Conservation (phyloP, 495 filamentous ascomycete genomes). For the Aspergillus avenaceus region DNA sequence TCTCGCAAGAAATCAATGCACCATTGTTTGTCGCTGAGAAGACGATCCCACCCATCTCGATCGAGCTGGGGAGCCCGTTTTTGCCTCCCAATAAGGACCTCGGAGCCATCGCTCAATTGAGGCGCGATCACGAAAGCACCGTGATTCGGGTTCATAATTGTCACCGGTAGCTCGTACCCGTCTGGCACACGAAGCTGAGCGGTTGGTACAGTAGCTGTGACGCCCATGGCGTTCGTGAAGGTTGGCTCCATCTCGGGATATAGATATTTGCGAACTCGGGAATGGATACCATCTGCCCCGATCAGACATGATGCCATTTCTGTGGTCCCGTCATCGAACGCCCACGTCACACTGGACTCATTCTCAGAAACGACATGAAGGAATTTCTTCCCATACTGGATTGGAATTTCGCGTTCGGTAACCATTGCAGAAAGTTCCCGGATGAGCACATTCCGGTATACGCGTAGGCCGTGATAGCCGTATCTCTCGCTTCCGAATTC, state of each 20-base stretch:
- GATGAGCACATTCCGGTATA: slow-evolving; percentile 46
- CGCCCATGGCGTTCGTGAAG: slow-evolving; percentile 25
- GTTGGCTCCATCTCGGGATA: slow-evolving; percentile 25
- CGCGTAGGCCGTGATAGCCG: slow-evolving; percentile 41
- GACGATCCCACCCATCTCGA: slow-evolving; percentile 30
- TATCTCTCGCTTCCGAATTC: slow-evolving; percentile 43
- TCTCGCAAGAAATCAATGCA: slow-evolving; percentile 28
- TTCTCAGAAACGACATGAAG: slow-evolving; percentile 29
- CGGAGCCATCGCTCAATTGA: slow-evolving; percentile 39
- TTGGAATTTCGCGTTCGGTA: slow-evolving; percentile 29
- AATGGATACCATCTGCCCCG: slow-evolving; percentile 50
- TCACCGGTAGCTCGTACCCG: slow-evolving; percentile 36
- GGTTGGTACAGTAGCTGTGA: slow-evolving; percentile 25
- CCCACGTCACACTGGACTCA: slow-evolving; percentile 30
- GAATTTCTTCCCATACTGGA: slow-evolving; percentile 42
- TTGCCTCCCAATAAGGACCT: slow-evolving; percentile 42
- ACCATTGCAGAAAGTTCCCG: slow-evolving; percentile 27
- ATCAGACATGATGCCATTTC: slow-evolving; percentile 31
- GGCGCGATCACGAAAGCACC: slow-evolving; percentile 46
- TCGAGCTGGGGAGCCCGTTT: slow-evolving; percentile 24
- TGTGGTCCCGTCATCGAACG: slow-evolving; percentile 35
- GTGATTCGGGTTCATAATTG: slow-evolving; percentile 31
- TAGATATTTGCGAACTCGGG: slow-evolving; percentile 34
- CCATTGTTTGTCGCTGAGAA: slow-evolving; percentile 31
- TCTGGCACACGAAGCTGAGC: slow-evolving; percentile 16